Evolutionary conservation across 768 basidiomycete genomes (phyloP).

Genomic region (Tulasnella sp.): DNA sequence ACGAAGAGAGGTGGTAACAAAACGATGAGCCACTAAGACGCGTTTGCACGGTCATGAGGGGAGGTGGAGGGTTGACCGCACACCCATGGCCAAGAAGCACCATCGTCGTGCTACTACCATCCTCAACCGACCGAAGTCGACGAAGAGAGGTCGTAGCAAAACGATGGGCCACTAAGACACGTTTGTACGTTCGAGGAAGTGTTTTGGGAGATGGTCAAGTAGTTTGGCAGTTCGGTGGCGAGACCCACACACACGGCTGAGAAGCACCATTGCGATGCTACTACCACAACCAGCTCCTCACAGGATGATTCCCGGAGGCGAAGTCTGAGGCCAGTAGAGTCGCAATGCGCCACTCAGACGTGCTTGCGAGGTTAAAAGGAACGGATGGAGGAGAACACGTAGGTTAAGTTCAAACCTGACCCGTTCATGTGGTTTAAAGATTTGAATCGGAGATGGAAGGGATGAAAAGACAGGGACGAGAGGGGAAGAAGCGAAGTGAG

Average conservation of each 20-base stretch:
- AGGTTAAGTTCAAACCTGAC: too few relatives aligned
- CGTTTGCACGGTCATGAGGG: neutral
- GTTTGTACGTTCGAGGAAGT: neutral
- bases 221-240: too few relatives aligned
- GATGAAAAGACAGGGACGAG: neutral
- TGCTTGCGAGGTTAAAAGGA: neutral
- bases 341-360: too few relatives aligned
- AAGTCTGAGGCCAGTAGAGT: too few relatives aligned
- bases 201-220: neutral
- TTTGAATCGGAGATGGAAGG: neutral
- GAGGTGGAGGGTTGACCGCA: neutral
- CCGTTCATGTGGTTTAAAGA: too few relatives aligned
- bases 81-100: too few relatives aligned
- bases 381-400: neutral
- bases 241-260: neutral
- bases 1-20: conserved; percentile 1
- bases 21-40: conserved; percentile 4
- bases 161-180: conserved; percentile 5
- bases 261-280: too few relatives aligned
- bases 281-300: too few relatives aligned
- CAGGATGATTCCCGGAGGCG: too few relatives aligned
- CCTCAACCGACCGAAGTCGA: neutral
- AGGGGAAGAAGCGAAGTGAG: neutral
- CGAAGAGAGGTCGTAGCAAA: neutral
- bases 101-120: too few relatives aligned